These are phyloP conservation scores for Eimeria falciformis DNA, from an alignment of 169 alveolate species.

Conservation along the genomic window DNA sequence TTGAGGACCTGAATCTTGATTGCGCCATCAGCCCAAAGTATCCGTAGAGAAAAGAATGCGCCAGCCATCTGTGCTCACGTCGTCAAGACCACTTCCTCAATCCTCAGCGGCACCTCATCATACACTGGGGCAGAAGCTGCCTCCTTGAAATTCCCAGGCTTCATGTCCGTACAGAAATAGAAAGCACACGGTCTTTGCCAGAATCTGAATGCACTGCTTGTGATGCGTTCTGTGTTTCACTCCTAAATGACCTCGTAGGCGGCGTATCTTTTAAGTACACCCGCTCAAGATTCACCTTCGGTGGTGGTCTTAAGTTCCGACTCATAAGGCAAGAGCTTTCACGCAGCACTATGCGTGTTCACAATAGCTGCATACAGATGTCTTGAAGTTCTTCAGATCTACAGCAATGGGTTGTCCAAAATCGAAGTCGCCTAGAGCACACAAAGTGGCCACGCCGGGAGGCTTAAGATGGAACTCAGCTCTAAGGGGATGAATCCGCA, in stretches of 20 bases:
- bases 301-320: too few species aligned
- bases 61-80: not conserved
- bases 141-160: conserved; percentile 7
- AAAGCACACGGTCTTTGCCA: not conserved
- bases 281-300: too few species aligned
- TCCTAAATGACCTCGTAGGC: too few species aligned
- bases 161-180: not conserved
- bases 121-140: conserved; percentile 3
- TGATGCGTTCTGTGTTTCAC: not conserved
- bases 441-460: too few species aligned
- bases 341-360: not conserved
- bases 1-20: not conserved
- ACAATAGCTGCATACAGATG: too few species aligned
- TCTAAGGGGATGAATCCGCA: too few species aligned
- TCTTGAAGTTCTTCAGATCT: too few species aligned
- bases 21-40: not conserved
- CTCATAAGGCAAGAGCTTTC: not conserved
- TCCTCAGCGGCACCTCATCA: conserved; percentile 27
- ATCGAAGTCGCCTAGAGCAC: too few species aligned
- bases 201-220: not conserved
- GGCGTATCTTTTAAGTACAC: too few species aligned
- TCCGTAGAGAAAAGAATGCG: not conserved
- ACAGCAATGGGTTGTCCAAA: too few species aligned
- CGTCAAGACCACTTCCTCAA: not conserved
- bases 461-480: too few species aligned